Evolutionary conservation across 768 basidiomycete species (phyloP), one percentile per base, ranked within the genome.

Genomic region (Boletus subparvulus): DNA sequence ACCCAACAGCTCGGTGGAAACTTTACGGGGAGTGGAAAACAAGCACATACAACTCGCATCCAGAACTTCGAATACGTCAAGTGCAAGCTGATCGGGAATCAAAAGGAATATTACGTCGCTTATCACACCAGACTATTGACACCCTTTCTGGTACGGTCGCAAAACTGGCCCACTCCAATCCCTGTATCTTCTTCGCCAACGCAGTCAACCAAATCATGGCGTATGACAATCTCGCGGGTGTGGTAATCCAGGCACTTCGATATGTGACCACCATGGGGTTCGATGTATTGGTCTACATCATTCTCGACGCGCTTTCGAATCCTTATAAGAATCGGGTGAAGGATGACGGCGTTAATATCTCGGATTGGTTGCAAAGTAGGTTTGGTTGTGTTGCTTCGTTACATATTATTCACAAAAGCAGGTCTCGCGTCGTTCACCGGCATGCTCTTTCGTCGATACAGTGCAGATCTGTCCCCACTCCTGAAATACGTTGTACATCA

Each of bases 1-100:
- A 90, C 54, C 86, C 86, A 51, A 83, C 86, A 7, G 76, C 82
- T 24, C 91, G 97, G 10, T 99, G 94, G 88, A 82, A 80, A 46
- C 77, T 99, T 33, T 99, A 99, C 66, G 97, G 94, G 41, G 95
- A 98, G 75, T 98, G 97, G 97, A 90, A 88, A 71, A 77, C 83
- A 37, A 75, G 75, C 45, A 80, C 76, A 21, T 92, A 94, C 72
- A 80, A 80, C 58, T 84, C 83, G 16, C 85, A 94, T 73, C 84
- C 91, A 19, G 89, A 91, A 68, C 80, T 96, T 43, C 82, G 82
- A 32, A 83, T 94, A 49, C 90, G 90, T 40, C 78, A 84, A 55
- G 87, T 90, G 6, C 89, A 95, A 65, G 90, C 90, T 40, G 90
- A 94, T 52, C 79, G 89, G 35, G 93, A 97, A 66, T 85, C 91